Evolutionary conservation across 2,329 filamentous ascomycete genomes (phyloP).

Genomic region (Cladosporium austrohemisphaericum): DNA sequence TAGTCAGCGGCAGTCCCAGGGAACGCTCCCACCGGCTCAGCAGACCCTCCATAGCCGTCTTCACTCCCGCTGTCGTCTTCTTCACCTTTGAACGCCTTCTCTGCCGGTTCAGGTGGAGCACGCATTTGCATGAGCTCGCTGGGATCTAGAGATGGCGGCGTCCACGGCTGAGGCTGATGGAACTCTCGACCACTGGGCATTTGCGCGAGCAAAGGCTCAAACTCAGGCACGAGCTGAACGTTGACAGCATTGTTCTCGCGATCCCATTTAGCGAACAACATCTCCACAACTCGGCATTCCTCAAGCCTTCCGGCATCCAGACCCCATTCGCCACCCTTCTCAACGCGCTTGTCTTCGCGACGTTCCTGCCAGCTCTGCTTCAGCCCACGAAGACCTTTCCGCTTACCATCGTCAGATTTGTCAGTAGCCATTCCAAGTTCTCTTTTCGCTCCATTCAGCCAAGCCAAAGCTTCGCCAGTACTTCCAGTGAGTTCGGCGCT

Average conservation of each 20-base stretch:
- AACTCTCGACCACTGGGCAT: conserved; percentile 90
- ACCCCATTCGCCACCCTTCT: conserved; percentile 70
- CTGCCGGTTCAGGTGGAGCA: conserved; percentile 51
- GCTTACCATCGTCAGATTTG: conserved; percentile 44
- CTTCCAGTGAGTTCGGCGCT: conserved; percentile 81
- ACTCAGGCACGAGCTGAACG: conserved; percentile 70
- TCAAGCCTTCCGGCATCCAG: conserved; percentile 80
- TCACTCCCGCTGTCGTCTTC: conserved; percentile 46
- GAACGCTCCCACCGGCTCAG: conserved; percentile 47
- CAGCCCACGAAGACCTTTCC: conserved; percentile 58
- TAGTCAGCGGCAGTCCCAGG: conserved; percentile 42
- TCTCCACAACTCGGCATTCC: conserved; percentile 78
- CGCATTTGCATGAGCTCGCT: conserved; percentile 59
- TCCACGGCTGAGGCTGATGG: conserved; percentile 66
- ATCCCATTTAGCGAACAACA: conserved; percentile 83
- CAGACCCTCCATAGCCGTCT: conserved; percentile 27
- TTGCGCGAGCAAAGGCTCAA: conserved; percentile 66
- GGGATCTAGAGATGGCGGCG: conserved; percentile 61
- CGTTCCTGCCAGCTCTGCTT: conserved; percentile 74
- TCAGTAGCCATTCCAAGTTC: conserved; percentile 63
- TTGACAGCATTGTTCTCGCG: conserved; percentile 94
- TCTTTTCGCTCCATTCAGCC: conserved; percentile 72
- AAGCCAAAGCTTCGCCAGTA: conserved; percentile 80
- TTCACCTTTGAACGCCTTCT: conserved; percentile 40
- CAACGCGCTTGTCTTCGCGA: conserved; percentile 73